phyloP scores from a whole-genome alignment of 495 filamentous ascomycete species.

The Lasiosphaeris hirsuta region DNA sequence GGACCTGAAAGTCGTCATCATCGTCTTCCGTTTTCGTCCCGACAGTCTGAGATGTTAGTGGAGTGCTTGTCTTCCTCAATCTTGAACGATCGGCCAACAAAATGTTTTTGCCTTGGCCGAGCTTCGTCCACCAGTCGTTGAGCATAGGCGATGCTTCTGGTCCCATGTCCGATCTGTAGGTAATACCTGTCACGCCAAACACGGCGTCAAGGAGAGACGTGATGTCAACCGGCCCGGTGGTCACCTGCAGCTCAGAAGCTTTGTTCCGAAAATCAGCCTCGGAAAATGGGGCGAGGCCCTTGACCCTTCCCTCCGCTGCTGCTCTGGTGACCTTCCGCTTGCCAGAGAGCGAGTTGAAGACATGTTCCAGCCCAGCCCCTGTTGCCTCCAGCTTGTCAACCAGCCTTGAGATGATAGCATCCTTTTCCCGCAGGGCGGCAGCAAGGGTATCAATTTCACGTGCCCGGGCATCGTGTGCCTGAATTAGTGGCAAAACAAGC shows the following conservation, averaged over 20 bases:
- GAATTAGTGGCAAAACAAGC: constrained; percentile 67
- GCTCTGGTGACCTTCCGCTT: constrained; percentile 45
- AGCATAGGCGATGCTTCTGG: constrained; percentile 30
- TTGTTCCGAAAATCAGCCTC: constrained; percentile 44
- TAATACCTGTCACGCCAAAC: constrained; percentile 33
- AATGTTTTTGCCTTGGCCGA: constrained; percentile 33
- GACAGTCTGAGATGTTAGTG: neutral
- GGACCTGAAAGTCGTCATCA: constrained; percentile 52
- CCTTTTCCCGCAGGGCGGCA: constrained; percentile 66
- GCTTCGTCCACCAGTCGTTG: constrained; percentile 50
- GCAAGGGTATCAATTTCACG: constrained; percentile 54
- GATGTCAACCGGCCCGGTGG: constrained; percentile 32
- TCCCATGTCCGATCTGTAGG: constrained; percentile 19
- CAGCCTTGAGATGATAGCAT: constrained; percentile 69
- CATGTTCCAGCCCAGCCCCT: constrained; percentile 61
- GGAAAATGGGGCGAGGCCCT: constrained; percentile 53
- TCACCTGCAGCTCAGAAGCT: constrained; percentile 15
- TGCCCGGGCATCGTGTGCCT: constrained; percentile 50
- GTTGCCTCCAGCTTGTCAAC: constrained; percentile 74
- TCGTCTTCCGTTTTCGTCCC: constrained; percentile 17
- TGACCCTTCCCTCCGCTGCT: constrained; percentile 49
- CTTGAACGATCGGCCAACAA: constrained; percentile 16
- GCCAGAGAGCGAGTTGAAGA: constrained; percentile 65
- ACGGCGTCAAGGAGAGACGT: constrained; percentile 33
- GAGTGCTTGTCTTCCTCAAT: constrained; percentile 33